These are phyloP conservation scores for Sugiyamaella mastotermitis DNA, from an alignment of 805 yeast genomes.

Conservation along the genomic window DNA sequence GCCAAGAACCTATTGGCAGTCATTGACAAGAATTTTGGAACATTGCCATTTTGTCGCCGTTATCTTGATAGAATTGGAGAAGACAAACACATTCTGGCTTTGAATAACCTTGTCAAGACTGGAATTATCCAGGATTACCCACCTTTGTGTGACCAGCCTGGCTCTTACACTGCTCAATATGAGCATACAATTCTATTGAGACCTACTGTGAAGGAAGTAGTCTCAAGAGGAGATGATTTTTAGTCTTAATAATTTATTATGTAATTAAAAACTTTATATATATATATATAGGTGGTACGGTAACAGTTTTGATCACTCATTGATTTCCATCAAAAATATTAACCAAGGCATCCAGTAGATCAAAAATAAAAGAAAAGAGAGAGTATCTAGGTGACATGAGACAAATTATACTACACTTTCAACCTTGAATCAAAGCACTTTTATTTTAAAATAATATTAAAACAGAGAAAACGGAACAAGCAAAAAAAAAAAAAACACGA, in stretches of 20 bases:
- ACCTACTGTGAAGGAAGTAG: constrained; percentile 89
- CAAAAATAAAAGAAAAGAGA: too few relatives aligned
- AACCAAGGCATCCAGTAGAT: too few relatives aligned
- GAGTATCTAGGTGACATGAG: too few relatives aligned
- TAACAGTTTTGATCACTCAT: too few relatives aligned
- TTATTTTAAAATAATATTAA: too few relatives aligned
- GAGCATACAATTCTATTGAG: constrained; percentile 92
- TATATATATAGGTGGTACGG: too few relatives aligned
- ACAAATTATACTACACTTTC: too few relatives aligned
- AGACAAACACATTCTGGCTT: constrained; percentile 82
- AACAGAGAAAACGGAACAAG: too few relatives aligned
- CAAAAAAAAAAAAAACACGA: too few relatives aligned
- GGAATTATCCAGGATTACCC: constrained; percentile 94
- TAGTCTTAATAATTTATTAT: constrained; percentile 34
- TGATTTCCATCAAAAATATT: too few relatives aligned
- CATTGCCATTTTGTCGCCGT: constrained; percentile 94
- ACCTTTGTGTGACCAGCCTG: constrained; percentile 77
- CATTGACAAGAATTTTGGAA: constrained; percentile 81
- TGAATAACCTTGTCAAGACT: constrained; percentile 74
- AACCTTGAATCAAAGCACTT: too few relatives aligned
- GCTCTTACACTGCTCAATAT: constrained; percentile 91
- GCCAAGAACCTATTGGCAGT: constrained; percentile 64
- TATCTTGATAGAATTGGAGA: constrained; percentile 89
- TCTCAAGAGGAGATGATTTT: constrained; percentile 92
- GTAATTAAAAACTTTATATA: too few relatives aligned